These are phyloP conservation scores for Tolypocladium guangdongense DNA, from an alignment of 2,329 filamentous ascomycete species.

Conservation along the genomic window DNA sequence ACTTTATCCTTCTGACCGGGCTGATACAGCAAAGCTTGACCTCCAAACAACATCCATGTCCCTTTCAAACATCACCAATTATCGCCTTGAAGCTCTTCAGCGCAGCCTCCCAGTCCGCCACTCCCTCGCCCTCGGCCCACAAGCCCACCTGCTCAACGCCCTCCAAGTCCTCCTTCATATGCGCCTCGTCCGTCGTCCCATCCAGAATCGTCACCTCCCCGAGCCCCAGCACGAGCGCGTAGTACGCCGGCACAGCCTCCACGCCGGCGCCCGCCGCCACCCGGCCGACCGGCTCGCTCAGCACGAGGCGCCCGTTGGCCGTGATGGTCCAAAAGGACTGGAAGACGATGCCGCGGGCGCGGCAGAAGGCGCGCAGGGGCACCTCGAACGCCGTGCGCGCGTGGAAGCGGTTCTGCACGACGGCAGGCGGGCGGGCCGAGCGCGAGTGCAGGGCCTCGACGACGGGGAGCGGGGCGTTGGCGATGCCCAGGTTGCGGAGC, in stretches of 20 bases:
- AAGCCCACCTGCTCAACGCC: conserved; percentile 27
- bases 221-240: conserved; percentile 37
- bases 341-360: conserved; percentile 30
- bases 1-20: neutral
- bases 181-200: conserved; percentile 31
- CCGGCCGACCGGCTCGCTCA: conserved; percentile 31
- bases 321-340: conserved; percentile 46
- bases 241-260: conserved; percentile 29
- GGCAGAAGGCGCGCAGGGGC: conserved; percentile 41
- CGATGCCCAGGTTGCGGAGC: conserved; percentile 62
- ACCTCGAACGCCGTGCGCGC: conserved; percentile 47
- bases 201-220: conserved; percentile 31
- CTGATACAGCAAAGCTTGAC: neutral
- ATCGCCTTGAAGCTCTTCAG: conserved; percentile 34
- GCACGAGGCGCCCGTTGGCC: conserved; percentile 30
- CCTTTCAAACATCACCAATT: conserved; percentile 12
- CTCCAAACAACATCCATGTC: neutral
- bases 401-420: conserved; percentile 72
- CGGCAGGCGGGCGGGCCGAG: conserved; percentile 31
- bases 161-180: conserved; percentile 39
- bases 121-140: conserved; percentile 33
- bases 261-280: conserved; percentile 34
- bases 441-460: conserved; percentile 41
- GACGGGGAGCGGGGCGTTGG: conserved; percentile 53
- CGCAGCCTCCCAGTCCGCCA: conserved; percentile 35